These are phyloP conservation scores for Buxus sempervirens DNA, from an alignment of 164 flowering plant genomes.

Conservation along the genomic window DNA sequence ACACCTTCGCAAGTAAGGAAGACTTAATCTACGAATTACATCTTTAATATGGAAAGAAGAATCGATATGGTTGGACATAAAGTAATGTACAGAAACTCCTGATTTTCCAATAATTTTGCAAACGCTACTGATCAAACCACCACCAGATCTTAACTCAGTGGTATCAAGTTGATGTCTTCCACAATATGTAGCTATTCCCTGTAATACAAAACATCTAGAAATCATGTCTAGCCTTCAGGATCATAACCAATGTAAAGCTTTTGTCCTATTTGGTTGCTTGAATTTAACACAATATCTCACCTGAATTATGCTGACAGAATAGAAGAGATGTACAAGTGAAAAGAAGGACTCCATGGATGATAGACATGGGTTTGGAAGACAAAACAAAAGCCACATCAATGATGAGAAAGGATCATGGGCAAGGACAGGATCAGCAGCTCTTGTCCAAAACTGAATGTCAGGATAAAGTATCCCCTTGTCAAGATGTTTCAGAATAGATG, in stretches of 20 bases:
- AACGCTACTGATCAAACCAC: conserved; percentile 50
- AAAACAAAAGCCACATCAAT: conserved; percentile 89
- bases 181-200: conserved; percentile 57
- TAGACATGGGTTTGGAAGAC: conserved; percentile 71
- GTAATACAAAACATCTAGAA: conserved; percentile 20
- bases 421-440: conserved; percentile 78
- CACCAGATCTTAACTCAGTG: conserved; percentile 28
- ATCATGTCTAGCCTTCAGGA: conserved; percentile 3
- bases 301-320: conserved; percentile 70
- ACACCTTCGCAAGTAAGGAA: conserved; percentile 85
- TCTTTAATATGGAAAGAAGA: conserved; percentile 43
- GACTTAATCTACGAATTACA: conserved; percentile 51
- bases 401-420: conserved; percentile 88
- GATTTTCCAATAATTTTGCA: conserved; percentile 38
- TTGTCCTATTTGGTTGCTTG: neutral
- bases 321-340: conserved; percentile 78
- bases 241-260: neutral
- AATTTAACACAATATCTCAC: conserved; percentile 25
- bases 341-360: conserved; percentile 56
- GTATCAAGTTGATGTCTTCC: conserved; percentile 22
- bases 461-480: conserved; percentile 41
- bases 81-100: conserved; percentile 39
- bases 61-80: conserved; percentile 55
- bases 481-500: conserved; percentile 35
- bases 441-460: conserved; percentile 69